phyloP scores from a whole-genome alignment of 345 rosid species.

The Gossypium raimondii region DNA sequence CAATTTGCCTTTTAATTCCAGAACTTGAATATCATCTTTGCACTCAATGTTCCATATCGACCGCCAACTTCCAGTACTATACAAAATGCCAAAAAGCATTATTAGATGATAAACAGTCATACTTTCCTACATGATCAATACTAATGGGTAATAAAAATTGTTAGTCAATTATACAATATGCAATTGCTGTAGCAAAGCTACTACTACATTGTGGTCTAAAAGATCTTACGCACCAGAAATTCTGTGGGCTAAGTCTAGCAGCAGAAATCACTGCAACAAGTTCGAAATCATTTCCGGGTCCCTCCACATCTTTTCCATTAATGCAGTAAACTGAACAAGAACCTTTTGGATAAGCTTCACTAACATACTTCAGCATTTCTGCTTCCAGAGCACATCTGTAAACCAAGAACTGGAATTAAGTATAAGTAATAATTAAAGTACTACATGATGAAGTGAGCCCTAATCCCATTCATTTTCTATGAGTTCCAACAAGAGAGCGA shows the following conservation, averaged over 20 bases:
- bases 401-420: constrained; percentile 17
- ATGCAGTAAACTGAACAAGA: constrained; percentile 69
- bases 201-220: constrained; percentile 10
- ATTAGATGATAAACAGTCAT: not conserved
- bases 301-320: constrained; percentile 76
- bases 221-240: constrained; percentile 67
- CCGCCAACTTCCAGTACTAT: constrained; percentile 94
- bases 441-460: not conserved
- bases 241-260: constrained; percentile 77
- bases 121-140: not conserved
- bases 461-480: not conserved
- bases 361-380: constrained; percentile 73
- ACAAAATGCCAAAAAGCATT: constrained; percentile 18
- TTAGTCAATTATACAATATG: not conserved
- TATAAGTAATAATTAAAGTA: not conserved
- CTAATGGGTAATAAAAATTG: not conserved
- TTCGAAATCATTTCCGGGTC: constrained; percentile 84
- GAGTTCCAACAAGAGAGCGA: not conserved
- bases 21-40: constrained; percentile 69
- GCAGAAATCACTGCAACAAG: constrained; percentile 87
- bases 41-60: constrained; percentile 83
- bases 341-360: constrained; percentile 93
- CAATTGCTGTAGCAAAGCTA: not conserved
- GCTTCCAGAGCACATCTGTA: constrained; percentile 82
- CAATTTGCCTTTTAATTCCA: constrained; percentile 68